Base-by-base conservation (phyloP, 176 grass and related monocot genomes). In the Pharus latifolius region DNA sequence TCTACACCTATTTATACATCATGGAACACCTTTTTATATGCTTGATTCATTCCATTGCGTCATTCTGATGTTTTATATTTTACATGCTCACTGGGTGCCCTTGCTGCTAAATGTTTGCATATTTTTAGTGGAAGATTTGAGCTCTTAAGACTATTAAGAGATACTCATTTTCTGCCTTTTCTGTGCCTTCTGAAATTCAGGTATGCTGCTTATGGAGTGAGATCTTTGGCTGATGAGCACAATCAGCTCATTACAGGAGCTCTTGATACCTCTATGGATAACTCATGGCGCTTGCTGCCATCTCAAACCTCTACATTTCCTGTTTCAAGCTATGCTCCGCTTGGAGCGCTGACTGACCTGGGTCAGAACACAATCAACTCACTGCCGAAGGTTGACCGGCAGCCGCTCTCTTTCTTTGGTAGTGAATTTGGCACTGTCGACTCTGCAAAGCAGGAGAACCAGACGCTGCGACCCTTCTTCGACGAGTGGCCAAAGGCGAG, bases 401-500 rank as follows among this genome's bases (percentile, higher is more conserved):
- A 71, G 80, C 80, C 77, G 3, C 72, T 73, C 1, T 91, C 76
- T 6, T 81, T 89, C 74, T 92, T 87, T 6, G 63, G 84, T 1
- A 77, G 20, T n/a, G 78, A 85, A 63, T 69, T 34, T 56, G 73
- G 63, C n/a, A 26, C 31, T 0, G 50, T 20, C 13, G 72, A 88
- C 55, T 13, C 72, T 1, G 42, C 31, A 26, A 86, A 88, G 80
- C 72, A 91, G 72, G 87, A 81, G 63, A 84, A 75, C 73, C 88
- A 87, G 37, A 69, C 75, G 6, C 84, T 96, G 50, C 92, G 69
- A 22, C 89, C 88, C n/a, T 97, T 97, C 80, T 84, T 92, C 16
- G 89, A 97, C 62, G 83, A 97, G 61, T 97, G 93, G 93, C 93
- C 93, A 2, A 81, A 82, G 72, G 53, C 82, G 10, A 85, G 79